Evolutionary conservation across 192 early-diverging fungal genomes (phyloP).

Genomic region (Coemansia brasiliensis): DNA sequence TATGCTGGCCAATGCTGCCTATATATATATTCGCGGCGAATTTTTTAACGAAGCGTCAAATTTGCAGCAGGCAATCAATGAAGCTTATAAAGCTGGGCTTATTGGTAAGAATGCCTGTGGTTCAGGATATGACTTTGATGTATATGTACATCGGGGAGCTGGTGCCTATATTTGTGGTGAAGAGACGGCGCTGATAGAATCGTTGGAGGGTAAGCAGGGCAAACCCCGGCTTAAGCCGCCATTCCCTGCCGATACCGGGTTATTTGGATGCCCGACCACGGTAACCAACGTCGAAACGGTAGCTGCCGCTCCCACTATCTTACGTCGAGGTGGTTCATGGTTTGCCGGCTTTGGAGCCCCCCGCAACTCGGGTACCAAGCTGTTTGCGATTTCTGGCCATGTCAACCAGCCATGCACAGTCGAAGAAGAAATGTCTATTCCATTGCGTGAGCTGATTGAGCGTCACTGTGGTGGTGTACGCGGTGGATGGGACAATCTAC

Average conservation of each 20-base stretch:
- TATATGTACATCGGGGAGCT: constrained; percentile 96
- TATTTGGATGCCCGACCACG: constrained; percentile 99
- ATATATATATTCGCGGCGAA: constrained; percentile 97
- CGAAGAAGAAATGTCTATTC: constrained; percentile 99
- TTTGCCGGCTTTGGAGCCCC: constrained; percentile 93
- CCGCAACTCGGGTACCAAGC: constrained; percentile 92
- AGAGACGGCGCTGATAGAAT: constrained; percentile 89
- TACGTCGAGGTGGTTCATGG: constrained; percentile 86
- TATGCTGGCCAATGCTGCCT: constrained; percentile 96
- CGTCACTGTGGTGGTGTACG: constrained; percentile 94
- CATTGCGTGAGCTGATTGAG: constrained; percentile 88
- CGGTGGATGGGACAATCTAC: constrained; percentile 98
- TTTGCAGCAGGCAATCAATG: constrained; percentile 91
- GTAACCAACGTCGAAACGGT: constrained; percentile 99
- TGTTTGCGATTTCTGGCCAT: constrained; percentile 97
- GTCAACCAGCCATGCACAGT: constrained; percentile 98
- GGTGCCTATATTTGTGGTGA: constrained; percentile 99
- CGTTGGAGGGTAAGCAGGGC: constrained; percentile 95
- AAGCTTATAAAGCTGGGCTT: constrained; percentile 94
- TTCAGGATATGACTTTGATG: constrained; percentile 94
- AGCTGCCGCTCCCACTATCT: constrained; percentile 96
- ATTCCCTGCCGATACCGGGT: constrained; percentile 97
- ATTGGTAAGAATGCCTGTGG: constrained; percentile 99
- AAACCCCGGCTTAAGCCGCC: constrained; percentile 99
- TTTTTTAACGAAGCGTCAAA: constrained; percentile 96